Evolutionary conservation across 2,329 filamentous ascomycete genomes (phyloP).

Genomic region (Saccharata proteae): DNA sequence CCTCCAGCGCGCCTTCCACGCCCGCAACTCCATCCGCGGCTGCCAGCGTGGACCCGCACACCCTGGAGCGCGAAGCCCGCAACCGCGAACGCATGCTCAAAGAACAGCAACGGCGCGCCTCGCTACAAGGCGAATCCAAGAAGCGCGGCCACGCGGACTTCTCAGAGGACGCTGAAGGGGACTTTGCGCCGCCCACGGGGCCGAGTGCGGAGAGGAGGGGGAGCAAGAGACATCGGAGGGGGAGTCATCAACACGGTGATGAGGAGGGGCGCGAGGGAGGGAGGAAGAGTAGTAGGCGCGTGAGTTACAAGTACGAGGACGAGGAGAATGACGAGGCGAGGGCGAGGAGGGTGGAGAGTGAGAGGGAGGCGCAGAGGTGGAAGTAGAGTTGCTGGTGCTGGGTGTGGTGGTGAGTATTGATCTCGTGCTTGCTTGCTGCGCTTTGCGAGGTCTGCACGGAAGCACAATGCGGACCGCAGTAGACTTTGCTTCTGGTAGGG

Average conservation of each 20-base stretch:
- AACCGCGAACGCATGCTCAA: conserved; percentile 55
- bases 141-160: conserved; percentile 30
- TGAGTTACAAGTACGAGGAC: conserved; percentile 29
- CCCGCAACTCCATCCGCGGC: conserved; percentile 8
- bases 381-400: conserved; percentile 7
- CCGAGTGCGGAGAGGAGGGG: conserved; percentile 39
- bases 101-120: conserved; percentile 48
- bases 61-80: conserved; percentile 55
- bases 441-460: no score
- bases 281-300: conserved; percentile 30
- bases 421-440: no score
- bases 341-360: conserved; percentile 40
- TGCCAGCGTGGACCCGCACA: conserved; percentile 45
- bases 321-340: conserved; percentile 25
- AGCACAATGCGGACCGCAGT: no score
- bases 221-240: conserved; percentile 8
- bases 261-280: conserved; percentile 37
- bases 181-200: conserved; percentile 29
- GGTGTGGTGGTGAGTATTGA: not conserved
- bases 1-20: not conserved
- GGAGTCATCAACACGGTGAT: conserved; percentile 25
- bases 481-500: no score
- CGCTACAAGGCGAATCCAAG: conserved; percentile 26
- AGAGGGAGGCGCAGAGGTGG: conserved; percentile 41
- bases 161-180: conserved; percentile 20